Evolutionary conservation across 768 basidiomycete genomes (phyloP), one percentile per base, ranked within the genome.

Genomic region (Suillus paluster): DNA sequence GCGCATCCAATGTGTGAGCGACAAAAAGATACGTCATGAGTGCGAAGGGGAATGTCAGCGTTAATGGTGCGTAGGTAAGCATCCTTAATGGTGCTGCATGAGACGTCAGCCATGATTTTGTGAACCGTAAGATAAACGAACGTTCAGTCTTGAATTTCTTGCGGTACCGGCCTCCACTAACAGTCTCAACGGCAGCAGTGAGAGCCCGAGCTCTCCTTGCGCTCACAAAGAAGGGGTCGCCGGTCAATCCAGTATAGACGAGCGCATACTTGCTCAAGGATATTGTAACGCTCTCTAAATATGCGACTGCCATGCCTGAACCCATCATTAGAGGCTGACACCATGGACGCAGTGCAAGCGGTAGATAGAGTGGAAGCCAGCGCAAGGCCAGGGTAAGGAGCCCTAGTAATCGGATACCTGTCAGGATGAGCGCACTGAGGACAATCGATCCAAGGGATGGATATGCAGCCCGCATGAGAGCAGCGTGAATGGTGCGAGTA

Each of bases 1-100:
- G 92, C 27, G 87, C 86, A 19, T 74, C 71, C 23, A 94, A 76
- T 0, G 90, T 89, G 74, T 94, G 92, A 2, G 93, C 90, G n/a
- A 94, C 91, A 66, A 96, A 92, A 21, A 98, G 75, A 73, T 97
- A 97, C 5, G 94, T 91, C 41, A 84, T 77, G 33, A 96, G 78
- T 15, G 93, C 88, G 64, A 93, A 91, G 6, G 94, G 91, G 64
- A 95, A 83, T 1, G 92, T 91, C 63, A 95, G 78, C 1, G 89
- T 91, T 55, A 93, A 78, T 19, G 94, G 90, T 14, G 91, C 85
- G 33, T 85, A 75, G 15, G 79, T 91, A 65, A 96, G 81, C 65
- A 95, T 77, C 0, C 90, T 84, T 66, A 94, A 81, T 71, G 86
- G 83, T 27, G 85, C 84, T 89, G 45, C 34, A 30, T 48, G 11